A percentile compares a stretch with the other conserved stretches of the same genome.
Evolutionary conservation across 208 protist species (phyloP).

Genomic region (Naegleria fowleri): DNA sequence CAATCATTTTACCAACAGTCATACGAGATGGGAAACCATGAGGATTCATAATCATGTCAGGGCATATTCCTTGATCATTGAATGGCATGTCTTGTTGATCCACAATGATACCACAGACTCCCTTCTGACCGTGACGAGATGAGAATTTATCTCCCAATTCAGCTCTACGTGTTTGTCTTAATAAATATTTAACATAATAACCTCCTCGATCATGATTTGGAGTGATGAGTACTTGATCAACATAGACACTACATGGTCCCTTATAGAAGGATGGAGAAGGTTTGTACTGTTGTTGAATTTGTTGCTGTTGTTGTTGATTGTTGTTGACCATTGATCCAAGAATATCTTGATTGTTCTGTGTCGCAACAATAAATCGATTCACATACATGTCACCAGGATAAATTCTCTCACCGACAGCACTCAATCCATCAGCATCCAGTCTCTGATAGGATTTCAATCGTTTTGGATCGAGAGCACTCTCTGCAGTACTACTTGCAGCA

Average conservation of each 20-base stretch:
- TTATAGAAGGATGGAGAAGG: slow-evolving; percentile 77
- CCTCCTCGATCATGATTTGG: slow-evolving; percentile 76
- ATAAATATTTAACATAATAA: slow-evolving; percentile 85
- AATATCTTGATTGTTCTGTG: neutral
- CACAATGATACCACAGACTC: slow-evolving; percentile 96
- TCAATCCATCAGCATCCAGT: slow-evolving; percentile 90
- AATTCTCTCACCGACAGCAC: slow-evolving; percentile 72
- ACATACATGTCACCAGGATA: slow-evolving; percentile 80
- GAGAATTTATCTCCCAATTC: slow-evolving; percentile 99
- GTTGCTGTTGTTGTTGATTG: neutral
- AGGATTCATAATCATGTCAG: slow-evolving; percentile 99
- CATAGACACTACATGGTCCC: slow-evolving; percentile 73
- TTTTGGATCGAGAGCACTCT: neutral
- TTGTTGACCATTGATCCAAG: neutral
- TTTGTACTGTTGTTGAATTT: slow-evolving; percentile 33
- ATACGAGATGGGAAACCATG: slow-evolving; percentile 99
- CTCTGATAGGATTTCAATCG: neutral
- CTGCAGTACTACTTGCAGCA: neutral
- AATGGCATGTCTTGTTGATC: slow-evolving; percentile 98
- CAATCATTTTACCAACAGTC: slow-evolving; percentile 99
- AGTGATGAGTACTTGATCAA: slow-evolving; percentile 82
- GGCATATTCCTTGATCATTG: slow-evolving; percentile 87
- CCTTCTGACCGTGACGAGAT: slow-evolving; percentile 99
- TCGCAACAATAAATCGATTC: slow-evolving; percentile 80
- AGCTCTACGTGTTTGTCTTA: slow-evolving; percentile 79